Conservation (phyloP, 2,329 filamentous ascomycete genomes). For the Fusarium burgessii region DNA sequence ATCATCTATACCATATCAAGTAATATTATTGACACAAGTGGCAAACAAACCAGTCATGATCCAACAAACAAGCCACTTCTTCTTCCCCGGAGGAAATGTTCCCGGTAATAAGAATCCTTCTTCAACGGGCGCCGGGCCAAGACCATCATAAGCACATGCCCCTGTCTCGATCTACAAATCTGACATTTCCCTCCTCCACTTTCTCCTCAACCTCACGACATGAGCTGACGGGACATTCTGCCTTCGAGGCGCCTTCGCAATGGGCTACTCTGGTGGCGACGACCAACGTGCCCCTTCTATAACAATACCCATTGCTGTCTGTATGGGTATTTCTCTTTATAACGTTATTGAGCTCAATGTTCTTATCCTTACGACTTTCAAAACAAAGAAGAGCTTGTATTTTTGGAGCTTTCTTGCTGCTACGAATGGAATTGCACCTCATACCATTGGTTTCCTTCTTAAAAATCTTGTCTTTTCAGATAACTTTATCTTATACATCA, state of each 20-base stretch:
- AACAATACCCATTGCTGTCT: conserved; percentile 13
- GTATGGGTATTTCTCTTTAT: conserved; percentile 45
- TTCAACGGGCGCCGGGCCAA: not conserved
- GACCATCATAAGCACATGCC: not conserved
- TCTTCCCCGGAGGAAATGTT: not conserved
- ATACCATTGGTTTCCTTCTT: conserved; percentile 60
- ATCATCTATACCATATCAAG: not conserved
- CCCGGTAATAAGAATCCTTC: conserved; percentile 1
- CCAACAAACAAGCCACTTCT: conserved; percentile 10
- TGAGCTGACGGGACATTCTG: not conserved
- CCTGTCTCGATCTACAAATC: conserved; percentile 3
- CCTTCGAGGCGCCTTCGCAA: not conserved
- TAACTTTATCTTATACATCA: conserved; percentile 39
- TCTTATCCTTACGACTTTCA: conserved; percentile 51
- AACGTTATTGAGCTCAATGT: conserved; percentile 52
- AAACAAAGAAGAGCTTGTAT: conserved; percentile 49
- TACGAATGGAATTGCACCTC: conserved; percentile 49
- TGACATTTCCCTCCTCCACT: conserved; percentile 4
- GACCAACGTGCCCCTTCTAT: not conserved
- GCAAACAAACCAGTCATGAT: conserved; percentile 8
- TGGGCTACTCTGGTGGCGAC: conserved; percentile 27
- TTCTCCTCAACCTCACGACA: conserved; percentile 1
- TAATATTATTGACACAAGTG: conserved; percentile 1
- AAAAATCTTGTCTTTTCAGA: conserved; percentile 48
- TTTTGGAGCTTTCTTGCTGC: conserved; percentile 54